Conservation (phyloP, 441 rosid species). For the Pelargonium cotyledonis region DNA sequence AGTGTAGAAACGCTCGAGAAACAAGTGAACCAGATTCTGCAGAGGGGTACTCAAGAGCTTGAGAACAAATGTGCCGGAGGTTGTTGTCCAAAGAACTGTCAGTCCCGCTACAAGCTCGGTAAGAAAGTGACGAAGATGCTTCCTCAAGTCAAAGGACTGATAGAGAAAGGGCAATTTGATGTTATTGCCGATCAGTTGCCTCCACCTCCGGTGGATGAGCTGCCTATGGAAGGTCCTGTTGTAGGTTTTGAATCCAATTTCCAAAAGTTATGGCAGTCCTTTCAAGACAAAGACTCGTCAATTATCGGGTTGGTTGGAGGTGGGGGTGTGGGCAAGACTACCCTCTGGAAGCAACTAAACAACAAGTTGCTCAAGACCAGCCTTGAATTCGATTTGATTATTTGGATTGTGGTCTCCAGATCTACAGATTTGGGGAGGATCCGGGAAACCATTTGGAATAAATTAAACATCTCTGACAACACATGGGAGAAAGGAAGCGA, state of each 20-base stretch:
- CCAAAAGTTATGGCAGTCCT: not conserved
- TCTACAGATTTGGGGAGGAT: conserved; percentile 7
- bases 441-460: conserved; percentile 14
- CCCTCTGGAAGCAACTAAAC: conserved; percentile 17
- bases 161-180: not conserved
- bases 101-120: too few species aligned
- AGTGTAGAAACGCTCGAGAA: too few species aligned
- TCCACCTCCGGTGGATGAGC: too few species aligned
- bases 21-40: too few species aligned
- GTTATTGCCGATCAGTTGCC: not conserved
- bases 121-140: too few species aligned
- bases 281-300: conserved; percentile 5
- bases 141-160: too few species aligned
- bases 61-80: too few species aligned
- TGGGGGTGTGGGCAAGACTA: conserved; percentile 28
- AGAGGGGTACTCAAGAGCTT: too few species aligned
- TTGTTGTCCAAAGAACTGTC: too few species aligned
- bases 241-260: conserved; percentile 18
- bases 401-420: not conserved
- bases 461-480: conserved; percentile 11
- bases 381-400: not conserved
- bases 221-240: not conserved
- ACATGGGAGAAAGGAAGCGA: conserved; percentile 10
- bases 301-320: conserved; percentile 21
- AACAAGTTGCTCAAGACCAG: not conserved